A percentile compares a stretch with the other conserved stretches of the same genome.
Conservation (phyloP, 1,284 basidiomycete species). For the Ustanciosporium gigantosporum region DNA sequence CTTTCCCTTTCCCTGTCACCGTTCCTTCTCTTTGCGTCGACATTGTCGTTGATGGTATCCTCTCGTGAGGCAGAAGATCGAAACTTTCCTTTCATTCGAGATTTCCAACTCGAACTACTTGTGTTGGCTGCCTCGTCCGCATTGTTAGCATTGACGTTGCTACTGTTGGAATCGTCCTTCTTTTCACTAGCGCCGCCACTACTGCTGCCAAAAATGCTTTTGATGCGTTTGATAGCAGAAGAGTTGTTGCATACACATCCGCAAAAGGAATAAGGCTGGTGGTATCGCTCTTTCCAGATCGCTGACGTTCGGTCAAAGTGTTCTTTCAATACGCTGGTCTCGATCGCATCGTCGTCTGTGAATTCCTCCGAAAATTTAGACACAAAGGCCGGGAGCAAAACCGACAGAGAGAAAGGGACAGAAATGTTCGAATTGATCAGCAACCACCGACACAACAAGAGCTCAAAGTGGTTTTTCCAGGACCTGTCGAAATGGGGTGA, state of each 20-base stretch:
- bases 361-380: too few species aligned
- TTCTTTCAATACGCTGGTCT: constrained; percentile 34
- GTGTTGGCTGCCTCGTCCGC: neutral
- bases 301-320: constrained; percentile 43
- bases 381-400: too few species aligned
- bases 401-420: too few species aligned
- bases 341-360: constrained; percentile 42
- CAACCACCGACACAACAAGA: too few species aligned
- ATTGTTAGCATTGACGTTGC: too few species aligned
- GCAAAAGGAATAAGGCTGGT: constrained; percentile 43
- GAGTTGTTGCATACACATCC: constrained; percentile 41
- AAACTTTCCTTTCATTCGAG: constrained; percentile 29
- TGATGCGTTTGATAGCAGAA: constrained; percentile 20
- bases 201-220: constrained; percentile 13
- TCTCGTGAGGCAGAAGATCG: too few species aligned
- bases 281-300: constrained; percentile 31
- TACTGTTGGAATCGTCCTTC: neutral
- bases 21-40: constrained; percentile 20
- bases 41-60: too few species aligned
- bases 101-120: constrained; percentile 9
- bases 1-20: constrained; percentile 26
- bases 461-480: too few species aligned
- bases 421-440: too few species aligned
- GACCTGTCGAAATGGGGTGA: neutral
- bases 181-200: too few species aligned